Conservation (phyloP, 306 rosid genomes). For the Casuarina cunninghamiana region DNA sequence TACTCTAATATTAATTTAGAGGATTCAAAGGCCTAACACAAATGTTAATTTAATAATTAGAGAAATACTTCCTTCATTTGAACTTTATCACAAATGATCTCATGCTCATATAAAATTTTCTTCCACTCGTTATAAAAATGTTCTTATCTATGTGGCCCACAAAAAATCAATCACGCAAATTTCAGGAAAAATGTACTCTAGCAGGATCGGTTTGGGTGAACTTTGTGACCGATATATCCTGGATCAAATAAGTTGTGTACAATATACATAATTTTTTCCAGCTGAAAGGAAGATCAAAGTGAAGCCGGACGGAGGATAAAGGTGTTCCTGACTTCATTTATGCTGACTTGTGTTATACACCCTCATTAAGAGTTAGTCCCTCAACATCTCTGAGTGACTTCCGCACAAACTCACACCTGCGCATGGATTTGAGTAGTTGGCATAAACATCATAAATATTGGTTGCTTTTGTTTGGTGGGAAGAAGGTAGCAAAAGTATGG, state of each 20-base stretch:
- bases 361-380: slow-evolving; percentile 47
- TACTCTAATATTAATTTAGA: too few species aligned
- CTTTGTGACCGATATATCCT: background rate
- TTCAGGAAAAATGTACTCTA: slow-evolving; percentile 19
- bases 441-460: background rate
- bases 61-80: too few species aligned
- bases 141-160: slow-evolving; percentile 5
- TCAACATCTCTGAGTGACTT: slow-evolving; percentile 82
- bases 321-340: slow-evolving; percentile 7
- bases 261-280: too few species aligned
- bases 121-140: background rate
- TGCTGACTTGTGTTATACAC: slow-evolving; percentile 14
- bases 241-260: slow-evolving; percentile 7
- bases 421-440: slow-evolving; percentile 1
- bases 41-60: too few species aligned
- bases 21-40: too few species aligned
- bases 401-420: slow-evolving; percentile 90
- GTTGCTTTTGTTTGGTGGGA: background rate
- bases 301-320: slow-evolving; percentile 2
- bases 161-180: slow-evolving; percentile 11
- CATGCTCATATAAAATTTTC: too few species aligned
- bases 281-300: too few species aligned
- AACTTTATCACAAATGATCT: too few species aligned
- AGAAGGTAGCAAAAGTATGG: background rate
- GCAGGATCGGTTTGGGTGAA: background rate